Base-by-base conservation (phyloP, 1,284 basidiomycete genomes). In the Ceratobasidium sp. region DNA sequence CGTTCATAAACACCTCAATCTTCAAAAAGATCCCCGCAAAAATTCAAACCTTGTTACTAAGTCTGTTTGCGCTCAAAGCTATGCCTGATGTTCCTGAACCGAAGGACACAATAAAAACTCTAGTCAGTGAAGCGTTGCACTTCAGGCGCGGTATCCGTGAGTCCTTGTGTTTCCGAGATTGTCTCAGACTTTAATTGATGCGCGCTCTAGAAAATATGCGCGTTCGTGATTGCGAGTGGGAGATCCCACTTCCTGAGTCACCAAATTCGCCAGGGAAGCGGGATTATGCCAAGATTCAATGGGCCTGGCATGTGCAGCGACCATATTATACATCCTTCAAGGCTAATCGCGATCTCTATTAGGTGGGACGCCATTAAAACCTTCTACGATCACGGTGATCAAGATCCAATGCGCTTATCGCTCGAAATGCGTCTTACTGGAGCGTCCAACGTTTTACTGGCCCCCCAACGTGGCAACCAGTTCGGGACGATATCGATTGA, bases 111-210 rank as follows among this genome's bases (percentile, higher is more conserved):
- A 72, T 75, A 46, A 71, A 46, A 23, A 61, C 74, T 1, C 61
- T 72, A 23, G 39, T 65, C 16, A 74, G 73, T 48, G 74, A 75
- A 53, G 74, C 73, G 2, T 21, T 75, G 16, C 74, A 75, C 39
- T 75, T 75, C 55, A 30, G 74, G n/a, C 72, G 74, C 30, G 74
- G 74, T 6, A 72, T 69, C 30, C 74, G 74, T 75, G 39, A 64
- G 74, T 72, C 14, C 14, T 32, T 16, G 6, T 55, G 4, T 16
- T 5, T 28, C 4, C n/a, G 12, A 4, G 9, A 32, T 26, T n/a
- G 21, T n/a, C 21, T 32, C 16, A 10, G 18, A 26, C 16, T 8
- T 34, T 28, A 9, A 16, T 32, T 34, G n/a, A 41, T 36, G 16
- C 21, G 21, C 16, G 12, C 18, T 34, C 16, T 39, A 74, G 74